These are phyloP conservation scores for Trichosporon inkin DNA, from an alignment of 1,284 basidiomycete species.

Conservation along the genomic window DNA sequence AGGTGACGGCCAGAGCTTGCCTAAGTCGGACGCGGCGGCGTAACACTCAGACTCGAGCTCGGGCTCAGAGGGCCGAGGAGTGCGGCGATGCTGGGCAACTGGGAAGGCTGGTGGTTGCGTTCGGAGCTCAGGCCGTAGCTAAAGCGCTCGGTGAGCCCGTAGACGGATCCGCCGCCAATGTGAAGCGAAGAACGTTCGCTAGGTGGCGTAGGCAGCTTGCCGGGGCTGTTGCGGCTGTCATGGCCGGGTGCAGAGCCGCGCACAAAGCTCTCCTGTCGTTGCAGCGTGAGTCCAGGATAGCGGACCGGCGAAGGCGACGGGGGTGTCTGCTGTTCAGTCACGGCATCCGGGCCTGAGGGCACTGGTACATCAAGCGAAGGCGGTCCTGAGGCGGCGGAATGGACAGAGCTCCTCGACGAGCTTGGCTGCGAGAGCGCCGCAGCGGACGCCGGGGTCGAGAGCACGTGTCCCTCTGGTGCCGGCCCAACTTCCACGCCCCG, in stretches of 20 bases:
- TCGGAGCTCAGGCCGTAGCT: background rate
- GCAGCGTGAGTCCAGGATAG: background rate
- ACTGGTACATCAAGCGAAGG: background rate
- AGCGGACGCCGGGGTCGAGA: no score
- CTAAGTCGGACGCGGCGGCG: no score
- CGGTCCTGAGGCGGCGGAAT: no score
- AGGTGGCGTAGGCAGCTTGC: background rate
- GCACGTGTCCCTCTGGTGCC: no score
- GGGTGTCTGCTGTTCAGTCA: background rate
- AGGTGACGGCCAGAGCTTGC: no score
- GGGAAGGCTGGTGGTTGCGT: background rate
- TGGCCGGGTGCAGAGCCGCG: background rate
- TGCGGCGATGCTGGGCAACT: no score
- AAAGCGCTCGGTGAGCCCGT: background rate
- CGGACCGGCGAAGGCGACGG: background rate
- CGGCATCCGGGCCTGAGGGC: no score
- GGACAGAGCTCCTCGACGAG: no score
- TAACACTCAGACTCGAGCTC: no score
- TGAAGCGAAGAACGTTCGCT: background rate
- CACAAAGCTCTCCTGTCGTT: conserved; percentile 1
- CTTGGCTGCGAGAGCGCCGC: no score
- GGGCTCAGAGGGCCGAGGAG: no score
- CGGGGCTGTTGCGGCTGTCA: background rate
- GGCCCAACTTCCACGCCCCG: no score
- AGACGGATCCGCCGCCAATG: background rate